Evolutionary conservation across 257 asterid genomes (phyloP), one percentile per base, ranked within the genome.

Genomic region (Salvia rosmarinus): DNA sequence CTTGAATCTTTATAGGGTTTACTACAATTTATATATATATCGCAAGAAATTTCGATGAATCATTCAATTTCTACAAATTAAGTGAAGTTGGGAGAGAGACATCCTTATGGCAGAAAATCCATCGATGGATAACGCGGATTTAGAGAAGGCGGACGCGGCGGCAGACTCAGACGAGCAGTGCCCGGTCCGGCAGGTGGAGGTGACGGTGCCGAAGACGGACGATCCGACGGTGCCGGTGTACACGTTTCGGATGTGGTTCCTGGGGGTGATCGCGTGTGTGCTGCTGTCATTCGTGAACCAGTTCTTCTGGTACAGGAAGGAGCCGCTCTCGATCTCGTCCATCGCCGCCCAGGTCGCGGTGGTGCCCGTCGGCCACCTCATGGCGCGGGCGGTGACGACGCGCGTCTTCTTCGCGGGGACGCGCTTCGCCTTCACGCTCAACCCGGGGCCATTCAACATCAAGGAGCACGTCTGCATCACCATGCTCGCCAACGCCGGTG

Each of bases 391-490:
- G 10, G 28, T 88, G 11, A 73, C 96, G 0, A n/a, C 63, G 32
- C 82, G 84, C 66, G 87, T 81, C 68, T 90, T 90, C 79, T 90
- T 92, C 82, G n/a, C 4, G 40, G 75, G 96, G 95, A 19, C 74
- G 37, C 2, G 47, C 49, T 93, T 84, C 83, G 90, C 86, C 42
- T 90, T 93, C 78, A 83, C 77, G 47, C 79, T 93, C 74, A 93
- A 93, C 61, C 94, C 95, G 0, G 97, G 98, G 0, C 73, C 79
- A 7, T 93, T 93, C 74, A 89, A 88, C 37, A 81, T 93, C 71
- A 93, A 88, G 81, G 98, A 93, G 81, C 98, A 93, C 82, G 97
- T 93, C 58, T 75, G 90, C 51, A 87, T 93, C 73, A 93, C 98
- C 1, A 90, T 93, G 42, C 84, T 90, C 47, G 98, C 98, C 13